phyloP scores from a whole-genome alignment of 768 basidiomycete genomes.

The Phallus indusiatus region DNA sequence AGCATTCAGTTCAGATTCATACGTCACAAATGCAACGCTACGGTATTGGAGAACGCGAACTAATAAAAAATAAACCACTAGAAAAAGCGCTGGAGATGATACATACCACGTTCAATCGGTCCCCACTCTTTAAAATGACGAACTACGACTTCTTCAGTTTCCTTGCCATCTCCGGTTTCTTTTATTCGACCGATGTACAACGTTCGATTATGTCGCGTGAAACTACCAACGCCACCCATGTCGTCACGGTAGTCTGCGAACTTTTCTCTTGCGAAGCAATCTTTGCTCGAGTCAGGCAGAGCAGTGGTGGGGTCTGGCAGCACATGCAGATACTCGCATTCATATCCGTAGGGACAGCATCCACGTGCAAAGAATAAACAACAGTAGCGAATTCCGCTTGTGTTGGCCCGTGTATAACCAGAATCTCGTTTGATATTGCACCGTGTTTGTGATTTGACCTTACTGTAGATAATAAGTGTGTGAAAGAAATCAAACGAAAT shows the following conservation, averaged over 20 bases:
- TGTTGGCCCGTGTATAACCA: conserved; percentile 92
- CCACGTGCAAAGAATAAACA: conserved; percentile 95
- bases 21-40: conserved; percentile 96
- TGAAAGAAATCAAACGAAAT: neutral
- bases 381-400: conserved; percentile 82
- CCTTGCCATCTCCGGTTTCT: conserved; percentile 78
- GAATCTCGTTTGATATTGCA: conserved; percentile 83
- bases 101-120: conserved; percentile 81
- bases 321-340: conserved; percentile 92
- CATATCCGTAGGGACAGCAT: conserved; percentile 97
- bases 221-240: conserved; percentile 99
- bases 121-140: conserved; percentile 97
- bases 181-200: conserved; percentile 91
- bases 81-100: neutral
- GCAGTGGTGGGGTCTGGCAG: conserved; percentile 63
- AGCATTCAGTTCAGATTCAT: conserved; percentile 73
- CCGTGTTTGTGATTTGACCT: conserved; percentile 88
- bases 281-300: conserved; percentile 86
- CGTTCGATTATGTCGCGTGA: conserved; percentile 89
- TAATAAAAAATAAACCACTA: conserved; percentile 14
- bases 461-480: conserved; percentile 36
- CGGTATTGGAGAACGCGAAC: conserved; percentile 91
- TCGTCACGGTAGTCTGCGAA: conserved; percentile 97
- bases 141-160: conserved; percentile 85
- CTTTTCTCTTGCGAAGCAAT: conserved; percentile 95